Percentiles rank a stretch among this genome's conserved stretches.
Evolutionary conservation across 352 stramenopile genomes (phyloP).

Genomic region (Globisporangium radiosum): DNA sequence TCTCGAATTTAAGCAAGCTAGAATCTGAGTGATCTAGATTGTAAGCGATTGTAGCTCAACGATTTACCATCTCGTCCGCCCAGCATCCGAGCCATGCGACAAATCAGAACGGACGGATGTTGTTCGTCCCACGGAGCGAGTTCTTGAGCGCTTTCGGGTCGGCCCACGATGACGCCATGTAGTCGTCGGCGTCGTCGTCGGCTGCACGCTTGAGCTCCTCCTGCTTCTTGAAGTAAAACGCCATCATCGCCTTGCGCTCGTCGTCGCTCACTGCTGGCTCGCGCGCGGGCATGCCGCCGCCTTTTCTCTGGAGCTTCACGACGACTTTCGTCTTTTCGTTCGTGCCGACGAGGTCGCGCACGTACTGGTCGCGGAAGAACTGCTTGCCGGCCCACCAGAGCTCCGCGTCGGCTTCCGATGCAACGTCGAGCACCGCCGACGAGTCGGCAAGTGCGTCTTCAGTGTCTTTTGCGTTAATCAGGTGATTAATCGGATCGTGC

Average conservation of each 20-base stretch:
- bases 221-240: conserved; percentile 92
- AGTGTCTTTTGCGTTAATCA: conserved; percentile 68
- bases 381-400: conserved; percentile 96
- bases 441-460: conserved; percentile 56
- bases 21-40: too few species aligned
- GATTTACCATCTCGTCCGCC: too few species aligned
- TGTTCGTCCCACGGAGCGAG: conserved; percentile 83
- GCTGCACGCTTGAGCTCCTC: conserved; percentile 81
- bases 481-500: conserved; percentile 82
- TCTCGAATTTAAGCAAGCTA: too few species aligned
- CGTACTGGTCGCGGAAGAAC: conserved; percentile 88
- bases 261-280: conserved; percentile 88
- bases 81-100: too few species aligned
- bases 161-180: conserved; percentile 91
- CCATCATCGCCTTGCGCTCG: conserved; percentile 96
- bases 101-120: conserved; percentile 73
- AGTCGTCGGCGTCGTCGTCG: conserved; percentile 92
- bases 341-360: conserved; percentile 88
- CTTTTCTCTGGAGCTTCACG: conserved; percentile 89
- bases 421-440: conserved; percentile 69
- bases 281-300: conserved; percentile 76
- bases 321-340: conserved; percentile 95
- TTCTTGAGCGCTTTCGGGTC: conserved; percentile 93
- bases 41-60: too few species aligned
- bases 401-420: conserved; percentile 79